These are phyloP conservation scores for Fusarium pseudoanthophilum DNA, from an alignment of 2,329 filamentous ascomycete species.

Conservation along the genomic window DNA sequence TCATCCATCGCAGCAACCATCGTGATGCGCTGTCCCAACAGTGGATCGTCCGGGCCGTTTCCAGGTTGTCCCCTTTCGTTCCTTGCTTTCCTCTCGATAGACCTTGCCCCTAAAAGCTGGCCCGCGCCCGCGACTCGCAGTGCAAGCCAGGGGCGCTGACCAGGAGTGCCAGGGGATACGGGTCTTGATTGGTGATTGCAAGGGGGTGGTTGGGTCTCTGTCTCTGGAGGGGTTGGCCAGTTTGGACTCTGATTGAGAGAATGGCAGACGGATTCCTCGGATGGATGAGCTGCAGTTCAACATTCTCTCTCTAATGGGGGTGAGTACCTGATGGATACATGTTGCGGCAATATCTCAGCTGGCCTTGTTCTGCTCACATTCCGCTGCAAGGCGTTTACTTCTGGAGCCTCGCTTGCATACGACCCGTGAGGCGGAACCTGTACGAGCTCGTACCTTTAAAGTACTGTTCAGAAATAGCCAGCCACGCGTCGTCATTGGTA, in stretches of 20 bases:
- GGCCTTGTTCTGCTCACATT: slow-evolving; percentile 7
- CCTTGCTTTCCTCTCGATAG: slow-evolving; percentile 31
- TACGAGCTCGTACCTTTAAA: slow-evolving; percentile 8
- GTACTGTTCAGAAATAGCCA: slow-evolving; percentile 19
- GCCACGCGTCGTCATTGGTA: slow-evolving; percentile 41
- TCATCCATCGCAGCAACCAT: neutral
- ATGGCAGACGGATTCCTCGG: slow-evolving; percentile 31
- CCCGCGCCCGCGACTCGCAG: slow-evolving; percentile 33
- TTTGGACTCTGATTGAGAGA: slow-evolving; percentile 23
- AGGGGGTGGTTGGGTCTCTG: slow-evolving; percentile 16
- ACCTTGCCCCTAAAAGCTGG: slow-evolving; percentile 26
- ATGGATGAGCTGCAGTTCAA: slow-evolving; percentile 12
- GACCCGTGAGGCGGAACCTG: slow-evolving; percentile 10
- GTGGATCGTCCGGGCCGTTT: slow-evolving; percentile 35
- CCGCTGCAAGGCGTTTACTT: neutral
- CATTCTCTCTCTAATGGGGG: neutral
- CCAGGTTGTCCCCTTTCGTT: slow-evolving; percentile 32
- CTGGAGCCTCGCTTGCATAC: neutral
- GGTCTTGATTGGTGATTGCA: slow-evolving; percentile 19
- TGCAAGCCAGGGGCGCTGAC: slow-evolving; percentile 29
- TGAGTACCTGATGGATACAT: slow-evolving; percentile 26
- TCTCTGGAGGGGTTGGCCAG: slow-evolving; percentile 30
- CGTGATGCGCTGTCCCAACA: slow-evolving; percentile 25
- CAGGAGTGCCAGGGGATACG: slow-evolving; percentile 23
- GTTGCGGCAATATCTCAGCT: slow-evolving; percentile 18